A percentile compares a stretch with the other conserved stretches of the same genome.
Conservation (phyloP, 108 stramenopile species). For the Cyclotella cryptica region DNA sequence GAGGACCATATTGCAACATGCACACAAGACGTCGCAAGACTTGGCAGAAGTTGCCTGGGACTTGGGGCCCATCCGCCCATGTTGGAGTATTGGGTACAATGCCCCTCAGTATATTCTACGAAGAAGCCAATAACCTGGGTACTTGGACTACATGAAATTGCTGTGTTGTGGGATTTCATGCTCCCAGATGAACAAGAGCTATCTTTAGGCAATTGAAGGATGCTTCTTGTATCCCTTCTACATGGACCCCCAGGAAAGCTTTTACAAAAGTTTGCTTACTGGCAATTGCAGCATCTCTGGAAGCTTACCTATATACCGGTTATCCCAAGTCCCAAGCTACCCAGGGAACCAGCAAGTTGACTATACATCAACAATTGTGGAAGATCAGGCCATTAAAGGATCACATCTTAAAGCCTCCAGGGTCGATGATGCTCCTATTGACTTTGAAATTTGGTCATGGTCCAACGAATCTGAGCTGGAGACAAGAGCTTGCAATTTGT, state of each 20-base stretch:
- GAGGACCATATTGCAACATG: neutral
- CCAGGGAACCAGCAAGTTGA: neutral
- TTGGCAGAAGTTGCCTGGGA: neutral
- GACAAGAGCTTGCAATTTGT: neutral
- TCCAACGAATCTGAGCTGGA: constrained; percentile 1
- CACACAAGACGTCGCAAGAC: neutral
- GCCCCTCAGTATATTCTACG: constrained; percentile 2
- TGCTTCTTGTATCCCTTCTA: neutral
- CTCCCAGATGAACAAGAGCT: neutral
- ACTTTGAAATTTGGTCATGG: constrained; percentile 7
- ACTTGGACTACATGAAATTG: neutral
- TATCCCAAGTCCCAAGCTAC: neutral
- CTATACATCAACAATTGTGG: neutral
- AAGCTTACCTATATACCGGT: no score
- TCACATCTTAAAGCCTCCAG: constrained; percentile 9
- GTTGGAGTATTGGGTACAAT: neutral
- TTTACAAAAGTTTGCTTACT: neutral
- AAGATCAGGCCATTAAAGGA: neutral
- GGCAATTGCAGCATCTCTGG: neutral
- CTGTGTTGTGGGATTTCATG: constrained; percentile 3
- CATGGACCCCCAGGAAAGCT: constrained; percentile 12
- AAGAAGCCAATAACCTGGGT: neutral
- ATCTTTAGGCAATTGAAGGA: neutral
- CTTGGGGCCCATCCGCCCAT: neutral
- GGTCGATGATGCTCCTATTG: constrained; percentile 11